Percentiles rank a stretch among this genome's conserved stretches.
Evolutionary conservation across 2,329 filamentous ascomycete species (phyloP).

Genomic region (Trichoderma afroharzianum): DNA sequence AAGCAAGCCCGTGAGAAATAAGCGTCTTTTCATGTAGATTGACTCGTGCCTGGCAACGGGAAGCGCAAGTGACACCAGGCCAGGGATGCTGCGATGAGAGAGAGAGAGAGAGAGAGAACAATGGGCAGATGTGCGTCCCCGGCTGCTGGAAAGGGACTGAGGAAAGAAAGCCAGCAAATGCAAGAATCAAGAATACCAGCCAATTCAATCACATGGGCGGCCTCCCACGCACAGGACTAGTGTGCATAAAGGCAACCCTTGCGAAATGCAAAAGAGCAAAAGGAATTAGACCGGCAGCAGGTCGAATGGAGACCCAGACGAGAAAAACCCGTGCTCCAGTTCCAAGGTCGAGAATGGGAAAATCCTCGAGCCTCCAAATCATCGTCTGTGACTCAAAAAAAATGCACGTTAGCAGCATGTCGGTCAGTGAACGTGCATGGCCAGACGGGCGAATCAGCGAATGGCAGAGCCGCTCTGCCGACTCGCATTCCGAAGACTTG

Average conservation of each 20-base stretch:
- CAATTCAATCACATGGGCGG: conserved; percentile 10
- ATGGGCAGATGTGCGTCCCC: not conserved
- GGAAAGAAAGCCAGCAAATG: not conserved
- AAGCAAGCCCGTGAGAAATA: not conserved
- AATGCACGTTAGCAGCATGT: conserved; percentile 12
- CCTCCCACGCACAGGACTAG: conserved; percentile 9
- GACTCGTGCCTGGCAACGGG: not conserved
- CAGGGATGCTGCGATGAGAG: not conserved
- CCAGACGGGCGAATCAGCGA: conserved; percentile 11
- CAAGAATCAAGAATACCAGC: not conserved
- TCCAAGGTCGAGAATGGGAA: not conserved
- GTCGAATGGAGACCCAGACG: not conserved
- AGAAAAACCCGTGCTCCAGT: conserved; percentile 1
- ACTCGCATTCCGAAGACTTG: conserved; percentile 16
- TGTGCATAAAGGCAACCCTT: not conserved
- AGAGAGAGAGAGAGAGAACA: not conserved
- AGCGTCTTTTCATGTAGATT: not conserved
- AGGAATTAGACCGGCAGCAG: not conserved
- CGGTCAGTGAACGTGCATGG: conserved; percentile 18
- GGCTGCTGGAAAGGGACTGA: not conserved
- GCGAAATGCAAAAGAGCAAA: not conserved
- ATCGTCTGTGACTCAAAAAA: conserved; percentile 15
- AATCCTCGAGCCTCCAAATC: not conserved
- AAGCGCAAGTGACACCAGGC: not conserved
- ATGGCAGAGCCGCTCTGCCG: not conserved